Evolutionary conservation across 1,284 basidiomycete species (phyloP), one percentile per base, ranked within the genome.

Genomic region (Trichosporon ovoides): DNA sequence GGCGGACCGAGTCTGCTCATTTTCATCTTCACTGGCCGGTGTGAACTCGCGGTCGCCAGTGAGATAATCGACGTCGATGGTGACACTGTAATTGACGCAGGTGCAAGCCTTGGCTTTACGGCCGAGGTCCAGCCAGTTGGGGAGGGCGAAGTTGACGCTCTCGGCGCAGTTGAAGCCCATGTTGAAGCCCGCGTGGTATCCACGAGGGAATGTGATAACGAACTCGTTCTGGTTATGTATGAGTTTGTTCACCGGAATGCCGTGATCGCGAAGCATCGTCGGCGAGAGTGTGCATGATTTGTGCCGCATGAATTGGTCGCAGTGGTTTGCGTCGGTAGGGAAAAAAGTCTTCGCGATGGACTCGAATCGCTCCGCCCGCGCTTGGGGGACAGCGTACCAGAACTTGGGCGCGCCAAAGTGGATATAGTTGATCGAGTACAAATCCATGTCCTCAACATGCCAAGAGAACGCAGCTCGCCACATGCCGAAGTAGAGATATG

Each of bases 401-500:
- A 90, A 82, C 70, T 84, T 98, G 1, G 93, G 94, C 0, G 95
- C 94, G 3, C 95, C 95, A 72, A 98, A 98, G 77, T 99, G 95
- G 62, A 99, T 93, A 73, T 96, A 98, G 77, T 98, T 98, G 80
- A 98, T 98, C 56, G 91, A 95, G 78, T 95, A 96, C 3, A 98
- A 82, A 73, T 98, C 95, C 90, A 92, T 92, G 64, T 83, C 84
- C 68, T 98, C 95, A 50, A 98, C 95, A 68, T 98, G 95, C 96
- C 96, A 99, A 0, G 95, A 92, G 76, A 98, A 96, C 0, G 92
- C 94, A 14, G 96, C 95, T 54, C 92, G 83, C 95, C 95, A 99
- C 92, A 97, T 97, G 65, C 95, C 95, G 76, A 96, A 98, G 77
- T 98, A 98, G 4, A 98, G 83, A 74, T 98, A 98, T 0, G 95